Percentiles rank a stretch among this genome's conserved stretches.
Evolutionary conservation across 768 basidiomycete genomes (phyloP).

Genomic region (Strobilomyces dryophilus): DNA sequence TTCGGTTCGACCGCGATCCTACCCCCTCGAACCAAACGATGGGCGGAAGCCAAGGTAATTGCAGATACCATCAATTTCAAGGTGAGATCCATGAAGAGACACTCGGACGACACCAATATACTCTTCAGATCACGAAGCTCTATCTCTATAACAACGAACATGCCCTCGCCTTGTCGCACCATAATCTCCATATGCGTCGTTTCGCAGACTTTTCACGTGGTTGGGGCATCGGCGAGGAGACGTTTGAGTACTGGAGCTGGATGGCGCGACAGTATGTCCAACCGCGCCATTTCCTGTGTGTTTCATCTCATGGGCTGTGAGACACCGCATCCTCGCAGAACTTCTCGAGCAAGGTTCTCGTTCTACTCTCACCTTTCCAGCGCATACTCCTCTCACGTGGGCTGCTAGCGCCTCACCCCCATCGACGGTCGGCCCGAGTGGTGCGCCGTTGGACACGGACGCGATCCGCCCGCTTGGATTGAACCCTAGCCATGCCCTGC

Average conservation of each 20-base stretch:
- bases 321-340: conserved; percentile 88
- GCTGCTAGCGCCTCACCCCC: conserved; percentile 20
- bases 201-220: conserved; percentile 84
- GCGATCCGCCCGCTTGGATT: conserved; percentile 59
- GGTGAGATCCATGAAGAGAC: conserved; percentile 36
- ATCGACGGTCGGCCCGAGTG: conserved; percentile 10
- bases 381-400: conserved; percentile 42
- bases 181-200: conserved; percentile 79
- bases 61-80: conserved; percentile 92
- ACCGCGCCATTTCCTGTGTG: background rate
- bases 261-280: conserved; percentile 77
- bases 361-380: conserved; percentile 58
- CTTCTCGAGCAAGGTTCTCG: conserved; percentile 78
- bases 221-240: conserved; percentile 96
- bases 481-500: conserved; percentile 79
- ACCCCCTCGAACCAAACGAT: conserved; percentile 91
- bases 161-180: conserved; percentile 72
- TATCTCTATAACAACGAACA: conserved; percentile 91
- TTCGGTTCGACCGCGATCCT: conserved; percentile 83
- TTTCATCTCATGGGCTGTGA: conserved; percentile 25
- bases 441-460: conserved; percentile 46
- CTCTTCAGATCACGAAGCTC: conserved; percentile 73
- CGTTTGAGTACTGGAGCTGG: conserved; percentile 98
- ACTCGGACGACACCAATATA: background rate
- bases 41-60: conserved; percentile 97